Conservation (phyloP, 768 basidiomycete species). For the Boletus subcaerulescens region DNA sequence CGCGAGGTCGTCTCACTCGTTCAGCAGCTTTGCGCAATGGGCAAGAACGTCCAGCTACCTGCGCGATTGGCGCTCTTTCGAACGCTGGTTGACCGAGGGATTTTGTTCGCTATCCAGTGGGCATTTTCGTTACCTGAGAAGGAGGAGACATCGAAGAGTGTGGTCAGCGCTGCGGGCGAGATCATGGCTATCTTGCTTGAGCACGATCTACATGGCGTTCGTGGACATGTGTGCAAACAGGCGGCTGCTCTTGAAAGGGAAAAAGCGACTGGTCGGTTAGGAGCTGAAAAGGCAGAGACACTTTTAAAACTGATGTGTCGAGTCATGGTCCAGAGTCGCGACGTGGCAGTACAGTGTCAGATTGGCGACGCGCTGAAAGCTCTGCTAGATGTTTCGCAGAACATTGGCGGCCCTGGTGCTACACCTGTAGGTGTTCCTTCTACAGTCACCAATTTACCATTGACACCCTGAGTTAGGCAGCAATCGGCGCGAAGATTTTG, state of each 20-base stretch:
- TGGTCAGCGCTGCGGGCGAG: slow-evolving; percentile 84
- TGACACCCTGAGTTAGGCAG: slow-evolving; percentile 18
- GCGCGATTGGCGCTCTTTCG: slow-evolving; percentile 85
- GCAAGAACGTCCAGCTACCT: slow-evolving; percentile 92
- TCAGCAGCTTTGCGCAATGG: slow-evolving; percentile 92
- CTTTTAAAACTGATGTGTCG: slow-evolving; percentile 72
- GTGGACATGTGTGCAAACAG: slow-evolving; percentile 83
- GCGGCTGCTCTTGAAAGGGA: slow-evolving; percentile 68
- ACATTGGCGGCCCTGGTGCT: slow-evolving; percentile 34
- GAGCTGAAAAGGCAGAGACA: slow-evolving; percentile 66
- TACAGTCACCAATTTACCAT: neutral
- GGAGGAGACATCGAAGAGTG: slow-evolving; percentile 44
- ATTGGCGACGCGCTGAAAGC: slow-evolving; percentile 84
- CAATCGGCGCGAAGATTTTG: slow-evolving; percentile 42
- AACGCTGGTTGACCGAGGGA: slow-evolving; percentile 80
- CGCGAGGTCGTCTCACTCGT: slow-evolving; percentile 83
- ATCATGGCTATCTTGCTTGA: slow-evolving; percentile 83
- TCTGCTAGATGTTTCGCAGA: slow-evolving; percentile 73
- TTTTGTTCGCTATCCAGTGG: slow-evolving; percentile 92
- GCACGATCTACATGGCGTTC: slow-evolving; percentile 85
- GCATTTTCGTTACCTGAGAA: slow-evolving; percentile 71
- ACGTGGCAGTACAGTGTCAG: slow-evolving; percentile 86
- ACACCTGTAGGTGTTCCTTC: slow-evolving; percentile 31
- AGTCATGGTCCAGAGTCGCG: slow-evolving; percentile 74
- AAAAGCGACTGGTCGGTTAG: slow-evolving; percentile 50